Base-by-base conservation (phyloP, 2,329 filamentous ascomycete genomes). In the Arthrocladium fulminans region DNA sequence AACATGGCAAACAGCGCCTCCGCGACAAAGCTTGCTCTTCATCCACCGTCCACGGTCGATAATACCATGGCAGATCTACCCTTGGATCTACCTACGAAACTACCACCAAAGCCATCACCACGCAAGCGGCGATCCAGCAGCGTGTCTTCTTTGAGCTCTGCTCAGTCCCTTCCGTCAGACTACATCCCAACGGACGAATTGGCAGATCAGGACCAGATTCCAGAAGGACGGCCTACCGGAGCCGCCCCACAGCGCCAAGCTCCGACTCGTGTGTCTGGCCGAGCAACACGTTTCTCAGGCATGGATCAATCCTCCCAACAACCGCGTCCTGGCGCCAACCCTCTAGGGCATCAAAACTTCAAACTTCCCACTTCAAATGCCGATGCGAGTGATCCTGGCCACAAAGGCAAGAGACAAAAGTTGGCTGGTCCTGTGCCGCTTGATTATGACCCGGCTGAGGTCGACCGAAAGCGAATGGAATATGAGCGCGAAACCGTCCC, bases 101-200 rank as follows among this genome's bases (percentile, higher is more conserved):
- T 27, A 17, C 44, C 44, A 29, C 20, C 20, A 20, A 38, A 37
- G 20, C 15, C 19, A 41, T 48, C 17, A 24, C 27, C 43, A 30
- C 44, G 45, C 20, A 37, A 37, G 17, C 17, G 49, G 22, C 51
- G 52, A 37, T 51, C 49, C 6, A 57, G 60, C 40, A 60, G 47
- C 55, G 54, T 35, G 47, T 60, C 49, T 34, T 67, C 61, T 17
- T 59, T 61, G 10, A 67, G 66, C 13, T 68, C 65, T 10, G 50
- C 69, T 65, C 67, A 7, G 64, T 64, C 8, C 63, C 66, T 35
- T 67, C 67, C 3, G 47, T 60, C 61, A 17, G 58, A 59, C 44
- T 57, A 56, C n/a, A 60, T 61, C 27, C 54, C 51, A 35, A 15
- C 23, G 17, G 29, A 19, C 19, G 44, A 25, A 19, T 39, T 20